Evolutionary conservation across 345 rosid genomes (phyloP), one percentile per base, ranked within the genome.

Genomic region (Firmiana major): DNA sequence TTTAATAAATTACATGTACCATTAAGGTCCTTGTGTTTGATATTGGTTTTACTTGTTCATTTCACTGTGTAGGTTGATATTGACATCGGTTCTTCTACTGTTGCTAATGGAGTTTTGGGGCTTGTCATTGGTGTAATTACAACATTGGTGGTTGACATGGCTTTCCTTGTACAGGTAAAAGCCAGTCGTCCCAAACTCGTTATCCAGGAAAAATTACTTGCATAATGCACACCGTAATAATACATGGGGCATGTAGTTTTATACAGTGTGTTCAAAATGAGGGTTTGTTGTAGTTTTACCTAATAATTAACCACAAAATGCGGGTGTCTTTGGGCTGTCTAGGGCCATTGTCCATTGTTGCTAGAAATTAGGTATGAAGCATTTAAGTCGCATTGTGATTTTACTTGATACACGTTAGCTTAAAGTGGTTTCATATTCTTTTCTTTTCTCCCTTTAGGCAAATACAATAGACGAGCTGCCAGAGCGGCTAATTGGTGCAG

Each of bases 61-160:
- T 8, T 76, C 43, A 73, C 43, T 76, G 7, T 84, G 79, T 69
- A 97, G 99, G 88, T 97, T 78, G 98, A 94, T 76, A 91, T 97
- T 60, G 99, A 97, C 85, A 92, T 94, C 13, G 98, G 99, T 73
- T 97, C 99, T 77, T 97, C 99, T 24, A 91, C 98, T 2, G 99
- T 97, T 22, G 99, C 99, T 58, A 97, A 94, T 79, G 99, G 99
- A 85, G 99, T 96, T 77, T 81, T 96, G 83, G 98, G 99, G 77
- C 97, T 97, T 75, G 99, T 97, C 64, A 84, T 94, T 8, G 98
- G 99, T n/a, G 95, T 94, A 64, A 90, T 97, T 63, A 94, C 91
- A 59, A 78, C 97, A 16, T 84, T 97, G 87, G 98, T 97, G 67
- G 97, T 97, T 62, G 99, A 97, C 78, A 97, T 94, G 99, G 98